phyloP scores from a whole-genome alignment of 805 yeast genomes.

The Helenozyma rhizophorensis region DNA sequence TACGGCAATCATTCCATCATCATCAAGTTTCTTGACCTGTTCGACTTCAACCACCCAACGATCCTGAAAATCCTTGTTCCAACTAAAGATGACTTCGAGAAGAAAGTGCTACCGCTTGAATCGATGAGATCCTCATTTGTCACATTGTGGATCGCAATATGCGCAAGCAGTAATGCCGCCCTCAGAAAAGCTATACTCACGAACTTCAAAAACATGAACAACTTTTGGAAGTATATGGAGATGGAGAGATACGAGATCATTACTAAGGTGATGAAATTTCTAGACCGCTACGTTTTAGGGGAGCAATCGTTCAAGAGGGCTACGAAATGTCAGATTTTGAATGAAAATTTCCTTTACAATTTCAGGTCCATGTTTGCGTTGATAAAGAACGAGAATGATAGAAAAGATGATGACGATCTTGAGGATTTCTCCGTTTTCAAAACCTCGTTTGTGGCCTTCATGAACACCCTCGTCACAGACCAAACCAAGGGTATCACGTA shows the following conservation, averaged over 20 bases:
- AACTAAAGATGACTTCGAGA: conserved; percentile 38
- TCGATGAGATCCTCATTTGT: conserved; percentile 60
- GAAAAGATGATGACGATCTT: conserved; percentile 14
- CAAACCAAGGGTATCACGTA: conserved; percentile 44
- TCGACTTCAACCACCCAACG: conserved; percentile 62
- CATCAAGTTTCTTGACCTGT: conserved; percentile 55
- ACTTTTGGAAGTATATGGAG: conserved; percentile 60
- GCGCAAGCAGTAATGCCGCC: conserved; percentile 43
- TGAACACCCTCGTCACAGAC: conserved; percentile 48
- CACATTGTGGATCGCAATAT: conserved; percentile 54
- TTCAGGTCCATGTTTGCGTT: conserved; percentile 44
- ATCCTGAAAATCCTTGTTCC: conserved; percentile 58
- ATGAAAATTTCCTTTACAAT: conserved; percentile 66
- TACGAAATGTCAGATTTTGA: conserved; percentile 70
- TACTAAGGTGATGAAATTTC: conserved; percentile 36
- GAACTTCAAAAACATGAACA: conserved; percentile 51
- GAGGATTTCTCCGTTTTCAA: conserved; percentile 34
- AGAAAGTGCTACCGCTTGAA: conserved; percentile 24
- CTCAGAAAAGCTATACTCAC: conserved; percentile 64
- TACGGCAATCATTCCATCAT: conserved; percentile 48
- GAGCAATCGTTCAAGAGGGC: conserved; percentile 62
- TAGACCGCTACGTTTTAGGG: conserved; percentile 47
- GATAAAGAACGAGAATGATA: conserved; percentile 7
- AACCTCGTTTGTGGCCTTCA: conserved; percentile 38
- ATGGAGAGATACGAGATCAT: conserved; percentile 25